Base-by-base conservation (phyloP, 1,139 yeast species). In the Blastobotrys capitulatus region DNA sequence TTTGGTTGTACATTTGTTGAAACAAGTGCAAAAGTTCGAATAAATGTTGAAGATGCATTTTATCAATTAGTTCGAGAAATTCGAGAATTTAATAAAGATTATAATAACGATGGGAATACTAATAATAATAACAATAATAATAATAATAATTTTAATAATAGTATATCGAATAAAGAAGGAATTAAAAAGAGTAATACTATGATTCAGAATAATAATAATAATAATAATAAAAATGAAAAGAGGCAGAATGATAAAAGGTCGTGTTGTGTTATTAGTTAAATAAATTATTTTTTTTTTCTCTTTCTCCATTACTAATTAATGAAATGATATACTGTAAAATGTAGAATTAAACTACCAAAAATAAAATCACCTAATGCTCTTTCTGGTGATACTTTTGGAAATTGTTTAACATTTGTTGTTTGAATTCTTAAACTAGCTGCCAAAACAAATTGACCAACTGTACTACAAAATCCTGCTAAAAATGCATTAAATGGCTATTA, bases 391-490 rank as follows among this genome's bases (percentile, higher is more conserved):
- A 87, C 79, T 4, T 72, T 68, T 8, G 70, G 66, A 65, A 83
- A 82, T 46, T 74, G 69, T 15, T 62, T 58, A 35, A 63, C 66
- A 9, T 68, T 63, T 38, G 74, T 70, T 36, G 76, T 73, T 65
- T 90, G 97, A 62, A 90, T 76, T 60, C 98, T 76, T 62, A 92
- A 51, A 37, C 59, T 55, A 20, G 71, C 74, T 15, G 95, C 79
- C 56, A 92, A 77, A 35, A 92, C 97, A 65, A 94, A 92, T 68
- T 94, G 98, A 15, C 96, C 97, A 51, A 92, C 97, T 52, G 97
- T 87, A 37, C 89, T 75, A 52, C 86, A 79, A 64, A 92, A 92
- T 0, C 98, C 98, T 26, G 96, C 94, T 53, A 92, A 75, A 64
- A 92, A 92, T 31, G 97, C 97, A 69, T 92, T 92, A 77, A 94